Evolutionary conservation across 257 asterid species (phyloP).

Genomic region (Solanum clarkiae): DNA sequence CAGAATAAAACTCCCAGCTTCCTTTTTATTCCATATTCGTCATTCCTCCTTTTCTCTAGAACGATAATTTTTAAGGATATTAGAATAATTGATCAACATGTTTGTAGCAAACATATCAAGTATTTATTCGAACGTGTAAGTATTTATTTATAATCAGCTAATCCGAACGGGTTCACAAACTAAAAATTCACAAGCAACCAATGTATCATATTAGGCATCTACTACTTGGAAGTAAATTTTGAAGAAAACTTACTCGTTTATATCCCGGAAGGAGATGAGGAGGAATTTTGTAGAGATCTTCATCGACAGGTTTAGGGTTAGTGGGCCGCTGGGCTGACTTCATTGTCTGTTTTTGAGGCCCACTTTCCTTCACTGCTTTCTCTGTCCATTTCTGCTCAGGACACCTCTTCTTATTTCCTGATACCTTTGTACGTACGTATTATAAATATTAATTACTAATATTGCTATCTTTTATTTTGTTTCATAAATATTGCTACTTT

Average conservation of each 20-base stretch:
- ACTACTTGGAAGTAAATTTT: background rate
- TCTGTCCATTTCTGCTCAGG: background rate
- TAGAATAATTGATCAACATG: too few relatives aligned
- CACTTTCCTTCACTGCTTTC: conserved; percentile 8
- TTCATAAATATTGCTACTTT: background rate
- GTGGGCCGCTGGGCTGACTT: background rate
- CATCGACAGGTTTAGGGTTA: conserved; percentile 67
- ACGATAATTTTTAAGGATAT: background rate
- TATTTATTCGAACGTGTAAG: too few relatives aligned
- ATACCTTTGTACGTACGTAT: background rate
- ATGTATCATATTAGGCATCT: background rate
- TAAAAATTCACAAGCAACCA: background rate
- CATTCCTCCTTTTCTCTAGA: background rate
- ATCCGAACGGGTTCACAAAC: too few relatives aligned
- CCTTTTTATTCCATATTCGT: background rate
- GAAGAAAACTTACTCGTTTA: conserved; percentile 27
- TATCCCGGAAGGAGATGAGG: conserved; percentile 48
- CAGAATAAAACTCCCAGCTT: background rate
- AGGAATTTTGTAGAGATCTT: conserved; percentile 85
- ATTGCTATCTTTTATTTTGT: background rate
- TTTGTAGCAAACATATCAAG: too few relatives aligned
- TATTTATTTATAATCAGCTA: background rate
- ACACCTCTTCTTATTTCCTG: background rate
- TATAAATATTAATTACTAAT: background rate
- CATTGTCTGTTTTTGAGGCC: conserved; percentile 14